A percentile compares a stretch with the other conserved stretches of the same genome.
phyloP scores from a whole-genome alignment of 768 basidiomycete genomes.

The Pleurotus cornucopiae region DNA sequence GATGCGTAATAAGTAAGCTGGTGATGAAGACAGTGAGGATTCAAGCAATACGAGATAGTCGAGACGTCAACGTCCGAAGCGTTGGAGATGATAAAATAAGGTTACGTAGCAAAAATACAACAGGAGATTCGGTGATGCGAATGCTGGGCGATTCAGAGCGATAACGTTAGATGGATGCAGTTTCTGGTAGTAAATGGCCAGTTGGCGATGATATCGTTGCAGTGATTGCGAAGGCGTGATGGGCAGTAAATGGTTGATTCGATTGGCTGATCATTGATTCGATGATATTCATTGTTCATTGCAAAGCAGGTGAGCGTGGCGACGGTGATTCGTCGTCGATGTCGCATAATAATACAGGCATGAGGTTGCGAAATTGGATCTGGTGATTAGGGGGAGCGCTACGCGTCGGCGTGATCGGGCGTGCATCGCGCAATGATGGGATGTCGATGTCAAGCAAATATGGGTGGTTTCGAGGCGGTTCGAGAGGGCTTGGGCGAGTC shows the following conservation, averaged over 20 bases:
- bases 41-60: neutral
- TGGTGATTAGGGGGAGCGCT: conserved; percentile 3
- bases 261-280: neutral
- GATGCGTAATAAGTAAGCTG: neutral
- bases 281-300: neutral
- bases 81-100: conserved; percentile 2
- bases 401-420: conserved; percentile 10
- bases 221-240: neutral
- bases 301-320: conserved; percentile 11
- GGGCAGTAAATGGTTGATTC: neutral
- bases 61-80: neutral
- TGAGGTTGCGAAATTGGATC: conserved; percentile 41
- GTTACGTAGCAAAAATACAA: neutral
- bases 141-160: neutral
- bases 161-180: neutral
- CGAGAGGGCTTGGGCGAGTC: conserved; percentile 43
- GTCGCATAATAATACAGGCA: conserved; percentile 47
- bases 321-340: conserved; percentile 20
- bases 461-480: conserved; percentile 16
- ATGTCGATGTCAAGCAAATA: neutral
- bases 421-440: neutral
- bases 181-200: neutral
- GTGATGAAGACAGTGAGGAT: neutral
- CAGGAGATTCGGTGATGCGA: neutral
- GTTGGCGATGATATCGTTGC: neutral